Evolutionary conservation across 2,329 filamentous ascomycete species (phyloP), one percentile per base, ranked within the genome.

Genomic region (Ascocoryne sarcoides): DNA sequence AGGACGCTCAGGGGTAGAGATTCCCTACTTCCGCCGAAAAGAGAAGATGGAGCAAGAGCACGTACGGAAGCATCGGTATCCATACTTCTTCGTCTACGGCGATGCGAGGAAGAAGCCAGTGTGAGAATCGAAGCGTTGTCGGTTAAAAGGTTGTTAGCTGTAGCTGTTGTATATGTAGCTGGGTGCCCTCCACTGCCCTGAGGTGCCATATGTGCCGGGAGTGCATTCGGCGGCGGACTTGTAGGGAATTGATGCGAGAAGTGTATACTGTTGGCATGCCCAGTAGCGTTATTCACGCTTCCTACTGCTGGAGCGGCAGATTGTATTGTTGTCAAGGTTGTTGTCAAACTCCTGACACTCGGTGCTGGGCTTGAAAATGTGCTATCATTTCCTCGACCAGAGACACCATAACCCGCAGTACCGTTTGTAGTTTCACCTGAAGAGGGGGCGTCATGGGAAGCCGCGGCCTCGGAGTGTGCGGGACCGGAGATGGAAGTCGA

Each of bases 91-190:
- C 85, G 75, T 26, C 86, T 79, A 19, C 80, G 75, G 28, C 82
- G 76, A 64, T 90, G 87, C 49, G 82, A 86, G 0, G 84, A 89
- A 3, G 84, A 90, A 2, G 86, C 86, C 10, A 93, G 70, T 0
- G 86, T 93, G 45, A 93, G 65, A 51, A 93, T 89, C 18, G 84
- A 90, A 16, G 86, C 86, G 58, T 93, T 86, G 60, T 93, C 86
- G 1, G 83, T 87, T 23, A 90, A 67, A 4, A 90, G 71, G 53
- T 85, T 86, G 62, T 89, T 88, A 38, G 85, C 84, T 0, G 83
- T 90, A 2, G 84, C 84, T n/a, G 74, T 76, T 37, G 71, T 75
- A 60, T 90, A 90, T 0, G 83, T 89, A 4, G 78, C 75, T 2
- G 82, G 82, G 51, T 79, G 73, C 37, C 65, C 58, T 55, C 55